Base-by-base conservation (phyloP, 352 stramenopile species). In the Pythium rhizo-oryzae region DNA sequence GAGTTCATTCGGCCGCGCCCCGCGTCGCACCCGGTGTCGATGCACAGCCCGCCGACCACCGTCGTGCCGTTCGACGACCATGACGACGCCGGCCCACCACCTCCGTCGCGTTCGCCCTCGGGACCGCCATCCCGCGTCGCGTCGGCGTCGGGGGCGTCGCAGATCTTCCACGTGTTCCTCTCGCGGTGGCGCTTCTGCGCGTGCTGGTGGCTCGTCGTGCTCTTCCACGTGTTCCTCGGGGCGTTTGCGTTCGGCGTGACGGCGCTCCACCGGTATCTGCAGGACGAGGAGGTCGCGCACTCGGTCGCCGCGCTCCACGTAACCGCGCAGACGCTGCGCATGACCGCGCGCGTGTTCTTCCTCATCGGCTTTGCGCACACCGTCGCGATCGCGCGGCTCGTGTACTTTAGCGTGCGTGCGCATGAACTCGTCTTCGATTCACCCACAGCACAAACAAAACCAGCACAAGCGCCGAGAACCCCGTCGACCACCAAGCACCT, bases 151-250 rank as follows among this genome's bases (percentile, higher is more conserved):
- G n/a, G n/a, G n/a, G 3, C 28, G 6, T 33, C 28, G 3, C 28
- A 33, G 28, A 5, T 62, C 23, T 28, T 66, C 49, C 30, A 64
- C 35, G 30, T 69, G 7, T 37, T 52, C 8, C 46, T 69, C 18
- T 28, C 4, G 0, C 24, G 21, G 7, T 37, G 28, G 24, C 1
- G 7, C 1, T 69, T 69, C 37, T 43, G 21, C 18, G 30, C 51
- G 7, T 64, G 62, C 37, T 69, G 62, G 62, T 63, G 54, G 54
- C 33, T 59, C 6, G 35, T 69, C 3, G 8, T 69, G 1, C 4
- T 15, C 18, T 39, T 47, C 16, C 62, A 69, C 35, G 16, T 47
- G 4, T n/a, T 64, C 21, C 33, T 69, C 23, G 46, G 54, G 2
- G 19, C 44, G 9, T 64, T 63, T 13, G 54, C 54, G 0, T n/a